Percentiles rank a stretch among this genome's conserved stretches.
These are phyloP conservation scores for Morella rubra DNA, from an alignment of 306 rosid species.

Conservation along the genomic window DNA sequence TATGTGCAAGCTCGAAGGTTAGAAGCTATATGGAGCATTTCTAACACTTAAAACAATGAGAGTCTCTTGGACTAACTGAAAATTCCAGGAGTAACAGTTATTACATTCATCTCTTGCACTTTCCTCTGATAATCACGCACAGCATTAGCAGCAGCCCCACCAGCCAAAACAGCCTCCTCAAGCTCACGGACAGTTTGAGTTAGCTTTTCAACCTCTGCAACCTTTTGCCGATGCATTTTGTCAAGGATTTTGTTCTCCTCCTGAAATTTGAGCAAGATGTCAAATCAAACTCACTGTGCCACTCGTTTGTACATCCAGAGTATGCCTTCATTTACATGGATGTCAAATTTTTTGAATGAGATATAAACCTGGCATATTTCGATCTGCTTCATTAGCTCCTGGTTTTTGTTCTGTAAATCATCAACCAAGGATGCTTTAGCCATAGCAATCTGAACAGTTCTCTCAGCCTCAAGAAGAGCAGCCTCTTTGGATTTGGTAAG, in stretches of 20 bases:
- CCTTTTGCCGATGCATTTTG: slow-evolving; percentile 85
- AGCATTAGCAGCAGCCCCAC: slow-evolving; percentile 96
- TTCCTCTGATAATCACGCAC: slow-evolving; percentile 91
- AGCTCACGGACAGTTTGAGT: slow-evolving; percentile 89
- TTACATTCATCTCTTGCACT: slow-evolving; percentile 95
- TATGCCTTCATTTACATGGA: slow-evolving; percentile 10
- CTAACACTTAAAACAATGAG: slow-evolving; percentile 17
- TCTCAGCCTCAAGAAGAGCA: slow-evolving; percentile 87
- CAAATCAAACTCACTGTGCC: slow-evolving; percentile 17
- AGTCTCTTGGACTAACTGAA: slow-evolving; percentile 5
- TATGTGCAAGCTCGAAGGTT: slow-evolving; percentile 35
- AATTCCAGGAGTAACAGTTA: slow-evolving; percentile 25
- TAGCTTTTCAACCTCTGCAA: slow-evolving; percentile 90
- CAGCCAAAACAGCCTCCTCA: slow-evolving; percentile 92
- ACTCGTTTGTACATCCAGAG: slow-evolving; percentile 6
- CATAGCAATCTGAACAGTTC: slow-evolving; percentile 86
- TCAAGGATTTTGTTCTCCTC: slow-evolving; percentile 92
- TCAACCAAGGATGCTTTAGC: slow-evolving; percentile 93
- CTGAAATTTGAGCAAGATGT: slow-evolving; percentile 37
- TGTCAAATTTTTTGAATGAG: neutral
- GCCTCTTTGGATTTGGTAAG: slow-evolving; percentile 93
- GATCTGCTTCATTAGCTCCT: slow-evolving; percentile 91
- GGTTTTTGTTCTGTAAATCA: slow-evolving; percentile 88
- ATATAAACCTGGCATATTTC: slow-evolving; percentile 81
- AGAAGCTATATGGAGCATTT: slow-evolving; percentile 35